Evolutionary conservation across 768 basidiomycete species (phyloP).

Genomic region (Thelephora aurantiotincta): DNA sequence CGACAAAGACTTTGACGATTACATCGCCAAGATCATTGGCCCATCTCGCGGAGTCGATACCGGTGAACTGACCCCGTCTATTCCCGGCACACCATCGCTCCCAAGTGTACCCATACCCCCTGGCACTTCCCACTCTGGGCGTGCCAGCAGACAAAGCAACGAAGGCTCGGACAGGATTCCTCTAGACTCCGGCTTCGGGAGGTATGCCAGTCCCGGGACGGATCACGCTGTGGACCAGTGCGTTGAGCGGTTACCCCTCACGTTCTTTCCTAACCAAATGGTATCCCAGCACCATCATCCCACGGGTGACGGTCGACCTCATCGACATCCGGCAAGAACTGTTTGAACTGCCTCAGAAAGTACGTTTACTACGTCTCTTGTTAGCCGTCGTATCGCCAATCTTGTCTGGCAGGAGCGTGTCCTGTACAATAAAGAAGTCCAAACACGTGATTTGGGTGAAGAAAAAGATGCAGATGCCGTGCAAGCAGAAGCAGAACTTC

Average conservation of each 20-base stretch:
- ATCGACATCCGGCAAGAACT: conserved; percentile 83
- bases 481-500: conserved; percentile 55
- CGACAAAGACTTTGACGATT: conserved; percentile 53
- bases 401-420: conserved; percentile 45
- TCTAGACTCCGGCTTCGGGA: conserved; percentile 30
- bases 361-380: conserved; percentile 15
- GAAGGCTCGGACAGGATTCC: conserved; percentile 33
- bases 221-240: conserved; percentile 63
- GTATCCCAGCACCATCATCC: conserved; percentile 38
- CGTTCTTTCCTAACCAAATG: not conserved
- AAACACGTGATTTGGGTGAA: conserved; percentile 32
- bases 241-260: conserved; percentile 10
- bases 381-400: not conserved
- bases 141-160: conserved; percentile 62
- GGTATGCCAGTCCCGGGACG: conserved; percentile 38
- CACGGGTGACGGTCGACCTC: conserved; percentile 60
- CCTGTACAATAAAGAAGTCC: conserved; percentile 75
- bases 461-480: conserved; percentile 42
- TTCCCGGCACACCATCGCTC: conserved; percentile 54
- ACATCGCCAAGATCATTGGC: conserved; percentile 48
- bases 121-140: conserved; percentile 34
- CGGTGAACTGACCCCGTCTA: conserved; percentile 57
- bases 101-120: conserved; percentile 20
- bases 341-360: conserved; percentile 82
- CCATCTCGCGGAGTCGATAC: conserved; percentile 33